phyloP scores from a whole-genome alignment of 192 early-diverging fungal genomes.

The Gonapodya prolifera region DNA sequence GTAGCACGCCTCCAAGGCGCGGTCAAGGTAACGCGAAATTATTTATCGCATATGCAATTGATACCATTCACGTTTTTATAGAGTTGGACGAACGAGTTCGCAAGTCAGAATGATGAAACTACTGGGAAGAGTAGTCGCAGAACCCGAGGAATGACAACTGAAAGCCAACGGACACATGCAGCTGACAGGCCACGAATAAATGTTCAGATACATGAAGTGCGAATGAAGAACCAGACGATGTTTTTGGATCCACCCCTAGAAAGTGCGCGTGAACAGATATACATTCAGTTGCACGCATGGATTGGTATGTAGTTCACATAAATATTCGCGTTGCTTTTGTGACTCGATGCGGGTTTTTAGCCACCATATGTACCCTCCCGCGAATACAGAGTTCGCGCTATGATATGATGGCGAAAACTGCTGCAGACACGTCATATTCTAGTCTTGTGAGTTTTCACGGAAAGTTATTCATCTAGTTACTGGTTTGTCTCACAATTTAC shows the following conservation, averaged over 20 bases:
- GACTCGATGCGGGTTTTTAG: slow-evolving; percentile 10
- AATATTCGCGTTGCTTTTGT: neutral
- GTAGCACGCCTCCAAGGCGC: slow-evolving; percentile 59
- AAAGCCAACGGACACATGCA: neutral
- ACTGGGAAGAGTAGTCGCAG: neutral
- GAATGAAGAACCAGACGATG: slow-evolving; percentile 91
- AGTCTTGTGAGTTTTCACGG: slow-evolving; percentile 28
- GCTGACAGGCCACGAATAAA: neutral
- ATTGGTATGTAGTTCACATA: slow-evolving; percentile 29
- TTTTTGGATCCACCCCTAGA: slow-evolving; percentile 93
- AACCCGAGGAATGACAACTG: neutral
- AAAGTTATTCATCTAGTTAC: neutral
- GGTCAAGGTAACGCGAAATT: slow-evolving; percentile 56
- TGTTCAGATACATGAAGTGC: slow-evolving; percentile 70
- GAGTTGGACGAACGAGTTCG: slow-evolving; percentile 19
- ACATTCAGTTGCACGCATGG: slow-evolving; percentile 84
- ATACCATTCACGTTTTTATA: slow-evolving; percentile 1
- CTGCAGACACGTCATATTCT: slow-evolving; percentile 38
- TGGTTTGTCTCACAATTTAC: neutral
- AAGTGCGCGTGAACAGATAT: slow-evolving; percentile 80
- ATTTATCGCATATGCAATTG: slow-evolving; percentile 25
- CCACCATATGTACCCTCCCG: slow-evolving; percentile 68
- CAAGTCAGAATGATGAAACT: neutral
- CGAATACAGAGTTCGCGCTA: slow-evolving; percentile 84
- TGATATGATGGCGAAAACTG: slow-evolving; percentile 55